Percentiles rank a stretch among this genome's conserved stretches.
These are phyloP conservation scores for Geotrichum fermentans DNA, from an alignment of 1,139 yeast species.

Conservation along the genomic window DNA sequence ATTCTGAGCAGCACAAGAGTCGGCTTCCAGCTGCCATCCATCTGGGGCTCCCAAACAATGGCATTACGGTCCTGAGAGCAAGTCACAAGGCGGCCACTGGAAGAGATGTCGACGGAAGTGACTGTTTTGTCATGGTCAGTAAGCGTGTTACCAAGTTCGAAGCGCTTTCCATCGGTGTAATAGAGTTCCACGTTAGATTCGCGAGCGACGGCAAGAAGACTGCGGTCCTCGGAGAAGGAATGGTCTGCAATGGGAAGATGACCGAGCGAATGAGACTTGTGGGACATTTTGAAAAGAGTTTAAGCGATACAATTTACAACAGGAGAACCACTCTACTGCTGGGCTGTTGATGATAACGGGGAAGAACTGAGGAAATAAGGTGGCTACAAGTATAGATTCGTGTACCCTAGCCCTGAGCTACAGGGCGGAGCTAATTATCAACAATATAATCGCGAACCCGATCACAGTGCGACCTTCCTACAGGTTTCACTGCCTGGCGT, in stretches of 20 bases:
- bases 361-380: conserved; percentile 2
- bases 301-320: conserved; percentile 13
- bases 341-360: conserved; percentile 2
- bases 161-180: conserved; percentile 44
- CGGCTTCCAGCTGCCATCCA: conserved; percentile 65
- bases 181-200: conserved; percentile 72
- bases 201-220: conserved; percentile 74
- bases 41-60: conserved; percentile 82
- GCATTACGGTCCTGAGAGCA: conserved; percentile 98
- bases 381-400: neutral
- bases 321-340: conserved; percentile 27
- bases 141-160: conserved; percentile 55
- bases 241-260: conserved; percentile 88
- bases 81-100: conserved; percentile 86
- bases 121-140: conserved; percentile 90
- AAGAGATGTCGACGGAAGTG: conserved; percentile 88
- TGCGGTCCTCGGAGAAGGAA: conserved; percentile 68
- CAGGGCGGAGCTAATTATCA: no score
- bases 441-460: no score
- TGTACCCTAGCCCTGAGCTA: conserved; percentile 5
- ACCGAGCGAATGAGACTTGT: conserved; percentile 57
- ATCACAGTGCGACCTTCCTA: no score
- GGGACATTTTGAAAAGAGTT: conserved; percentile 24
- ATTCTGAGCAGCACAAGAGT: conserved; percentile 89
- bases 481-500: no score